A percentile compares a stretch with the other conserved stretches of the same genome.
Evolutionary conservation across 495 filamentous ascomycete genomes (phyloP).

Genomic region (Penicillium maclennaniae): DNA sequence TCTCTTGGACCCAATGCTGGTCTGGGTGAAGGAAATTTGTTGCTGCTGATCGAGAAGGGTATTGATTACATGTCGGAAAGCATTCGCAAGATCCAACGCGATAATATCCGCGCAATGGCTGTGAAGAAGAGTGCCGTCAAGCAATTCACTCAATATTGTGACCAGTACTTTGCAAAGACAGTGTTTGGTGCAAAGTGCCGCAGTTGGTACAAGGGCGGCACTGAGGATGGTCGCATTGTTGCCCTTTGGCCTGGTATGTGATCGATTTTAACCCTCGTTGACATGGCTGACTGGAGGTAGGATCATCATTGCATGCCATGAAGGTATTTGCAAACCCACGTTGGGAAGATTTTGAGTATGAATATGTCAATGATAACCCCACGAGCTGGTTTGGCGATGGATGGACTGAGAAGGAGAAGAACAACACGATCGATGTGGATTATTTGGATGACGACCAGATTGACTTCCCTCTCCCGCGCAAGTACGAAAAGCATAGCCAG

Average conservation of each 20-base stretch:
- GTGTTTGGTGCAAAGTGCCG: conserved; percentile 47
- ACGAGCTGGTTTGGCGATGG: conserved; percentile 42
- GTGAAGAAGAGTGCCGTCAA: conserved; percentile 39
- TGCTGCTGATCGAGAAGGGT: conserved; percentile 43
- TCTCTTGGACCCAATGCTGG: conserved; percentile 45
- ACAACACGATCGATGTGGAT: conserved; percentile 31
- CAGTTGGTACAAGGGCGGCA: conserved; percentile 53
- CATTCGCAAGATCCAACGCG: conserved; percentile 47
- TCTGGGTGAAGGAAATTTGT: conserved; percentile 44
- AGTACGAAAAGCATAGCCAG: neutral
- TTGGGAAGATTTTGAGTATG: conserved; percentile 43
- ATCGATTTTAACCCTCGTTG: neutral
- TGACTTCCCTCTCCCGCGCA: conserved; percentile 27
- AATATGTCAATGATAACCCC: conserved; percentile 35
- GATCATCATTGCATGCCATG: conserved; percentile 40
- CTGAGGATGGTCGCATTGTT: conserved; percentile 31
- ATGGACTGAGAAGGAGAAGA: conserved; percentile 39
- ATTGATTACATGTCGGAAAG: conserved; percentile 52
- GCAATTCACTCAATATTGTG: conserved; percentile 44
- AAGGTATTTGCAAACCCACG: conserved; percentile 32
- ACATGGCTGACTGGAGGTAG: conserved; percentile 14
- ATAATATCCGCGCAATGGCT: conserved; percentile 42
- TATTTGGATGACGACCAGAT: conserved; percentile 40
- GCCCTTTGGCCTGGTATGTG: conserved; percentile 43
- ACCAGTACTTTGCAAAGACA: conserved; percentile 45